Evolutionary conservation across 1,284 basidiomycete species (phyloP).

Genomic region (Coniferiporia sulphurascens): DNA sequence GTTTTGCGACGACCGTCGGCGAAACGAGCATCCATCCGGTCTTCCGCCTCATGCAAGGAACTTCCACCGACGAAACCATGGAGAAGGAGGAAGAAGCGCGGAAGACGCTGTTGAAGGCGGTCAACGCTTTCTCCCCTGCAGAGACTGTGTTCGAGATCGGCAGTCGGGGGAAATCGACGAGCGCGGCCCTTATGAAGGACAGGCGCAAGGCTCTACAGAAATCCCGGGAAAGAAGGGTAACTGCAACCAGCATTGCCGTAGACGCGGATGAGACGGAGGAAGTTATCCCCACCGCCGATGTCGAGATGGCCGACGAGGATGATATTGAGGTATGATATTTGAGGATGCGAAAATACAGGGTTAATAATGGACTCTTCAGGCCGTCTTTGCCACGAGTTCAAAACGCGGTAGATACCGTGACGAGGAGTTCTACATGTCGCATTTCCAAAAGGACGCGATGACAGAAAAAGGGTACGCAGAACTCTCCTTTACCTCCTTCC

Average conservation of each 20-base stretch:
- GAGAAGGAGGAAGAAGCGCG: slow-evolving; percentile 49
- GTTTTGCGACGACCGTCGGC: slow-evolving; percentile 58
- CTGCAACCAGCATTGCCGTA: slow-evolving; percentile 27
- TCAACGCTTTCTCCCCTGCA: slow-evolving; percentile 79
- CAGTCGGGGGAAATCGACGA: slow-evolving; percentile 58
- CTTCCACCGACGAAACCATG: slow-evolving; percentile 27
- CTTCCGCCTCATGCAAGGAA: slow-evolving; percentile 35
- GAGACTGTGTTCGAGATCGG: slow-evolving; percentile 96
- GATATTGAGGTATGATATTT: slow-evolving; percentile 59
- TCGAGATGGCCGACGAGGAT: slow-evolving; percentile 73
- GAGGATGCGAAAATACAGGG: slow-evolving; percentile 5
- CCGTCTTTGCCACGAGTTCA: slow-evolving; percentile 63
- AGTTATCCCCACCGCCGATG: slow-evolving; percentile 31
- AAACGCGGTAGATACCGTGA: slow-evolving; percentile 65
- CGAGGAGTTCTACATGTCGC: slow-evolving; percentile 86
- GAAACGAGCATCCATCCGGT: slow-evolving; percentile 70
- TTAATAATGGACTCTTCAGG: slow-evolving; percentile 37
- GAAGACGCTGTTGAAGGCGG: slow-evolving; percentile 65
- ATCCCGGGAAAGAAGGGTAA: slow-evolving; percentile 46
- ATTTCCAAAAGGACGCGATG: slow-evolving; percentile 81
- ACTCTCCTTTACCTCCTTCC: slow-evolving; percentile 3
- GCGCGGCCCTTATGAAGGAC: slow-evolving; percentile 82
- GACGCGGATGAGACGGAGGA: slow-evolving; percentile 32
- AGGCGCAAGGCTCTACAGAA: slow-evolving; percentile 75
- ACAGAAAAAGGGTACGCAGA: slow-evolving; percentile 80